A percentile compares a stretch with the other conserved stretches of the same genome.
These are phyloP conservation scores for Agrocybe pediades DNA, from an alignment of 768 basidiomycete species.

Conservation along the genomic window DNA sequence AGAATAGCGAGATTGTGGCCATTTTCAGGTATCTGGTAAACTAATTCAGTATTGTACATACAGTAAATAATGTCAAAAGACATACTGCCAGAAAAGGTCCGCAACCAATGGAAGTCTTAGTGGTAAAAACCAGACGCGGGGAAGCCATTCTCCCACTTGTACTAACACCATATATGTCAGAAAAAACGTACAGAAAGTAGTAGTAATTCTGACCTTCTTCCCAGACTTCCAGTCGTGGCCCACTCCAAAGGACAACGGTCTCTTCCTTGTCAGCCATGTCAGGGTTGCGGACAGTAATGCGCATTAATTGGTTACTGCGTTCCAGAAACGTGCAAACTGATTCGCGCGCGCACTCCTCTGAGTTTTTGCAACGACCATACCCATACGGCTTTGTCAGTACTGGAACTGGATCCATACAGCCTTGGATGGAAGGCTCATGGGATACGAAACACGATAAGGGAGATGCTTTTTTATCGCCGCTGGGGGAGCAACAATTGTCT, in stretches of 20 bases:
- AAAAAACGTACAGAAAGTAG: slow-evolving; percentile 1
- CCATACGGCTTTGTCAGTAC: slow-evolving; percentile 40
- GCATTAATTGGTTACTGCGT: slow-evolving; percentile 50
- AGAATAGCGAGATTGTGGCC: slow-evolving; percentile 74
- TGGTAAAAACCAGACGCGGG: slow-evolving; percentile 44
- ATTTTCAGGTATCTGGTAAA: slow-evolving; percentile 56
- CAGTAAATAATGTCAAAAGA: slow-evolving; percentile 7
- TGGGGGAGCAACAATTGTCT: slow-evolving; percentile 24
- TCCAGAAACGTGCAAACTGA: slow-evolving; percentile 58
- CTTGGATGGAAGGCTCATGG: slow-evolving; percentile 28
- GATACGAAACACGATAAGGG: slow-evolving; percentile 49
- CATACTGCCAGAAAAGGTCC: slow-evolving; percentile 57
- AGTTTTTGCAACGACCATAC: slow-evolving; percentile 41
- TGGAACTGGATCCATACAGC: slow-evolving; percentile 60
- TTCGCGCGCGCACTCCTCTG: slow-evolving; percentile 33
- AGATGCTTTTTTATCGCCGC: slow-evolving; percentile 19
- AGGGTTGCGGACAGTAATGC: slow-evolving; percentile 45
- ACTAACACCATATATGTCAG: slow-evolving; percentile 40
- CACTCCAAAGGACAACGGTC: slow-evolving; percentile 68
- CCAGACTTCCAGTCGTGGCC: slow-evolving; percentile 63
- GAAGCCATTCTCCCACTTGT: slow-evolving; percentile 46
- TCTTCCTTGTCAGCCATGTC: slow-evolving; percentile 27
- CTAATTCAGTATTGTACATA: not conserved
- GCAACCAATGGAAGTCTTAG: slow-evolving; percentile 39
- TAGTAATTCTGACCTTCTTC: slow-evolving; percentile 54